A percentile compares a stretch with the other conserved stretches of the same genome.
Conservation (phyloP, 2,329 filamentous ascomycete species). For the Sclerotinia minor region DNA sequence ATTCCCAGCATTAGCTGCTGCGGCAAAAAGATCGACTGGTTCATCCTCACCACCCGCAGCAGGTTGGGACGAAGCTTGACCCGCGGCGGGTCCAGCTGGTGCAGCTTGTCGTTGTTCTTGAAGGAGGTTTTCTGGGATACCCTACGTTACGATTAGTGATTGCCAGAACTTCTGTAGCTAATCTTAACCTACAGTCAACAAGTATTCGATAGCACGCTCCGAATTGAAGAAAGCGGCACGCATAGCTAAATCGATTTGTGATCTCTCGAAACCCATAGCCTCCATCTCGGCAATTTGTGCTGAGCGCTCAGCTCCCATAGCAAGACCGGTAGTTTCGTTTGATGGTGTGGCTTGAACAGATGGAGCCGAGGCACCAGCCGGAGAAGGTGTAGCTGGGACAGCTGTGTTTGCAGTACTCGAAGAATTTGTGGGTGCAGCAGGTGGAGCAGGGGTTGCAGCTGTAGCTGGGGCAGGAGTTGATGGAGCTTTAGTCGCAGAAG, state of each 20-base stretch:
- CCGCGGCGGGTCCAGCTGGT: constrained; percentile 48
- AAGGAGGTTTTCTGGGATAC: constrained; percentile 83
- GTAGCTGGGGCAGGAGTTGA: constrained; percentile 63
- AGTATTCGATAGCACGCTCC: constrained; percentile 94
- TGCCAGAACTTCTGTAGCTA: not conserved
- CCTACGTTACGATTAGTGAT: constrained; percentile 52
- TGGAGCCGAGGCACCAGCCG: constrained; percentile 49
- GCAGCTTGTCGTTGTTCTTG: constrained; percentile 62
- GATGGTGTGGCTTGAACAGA: constrained; percentile 52
- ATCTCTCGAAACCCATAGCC: constrained; percentile 90
- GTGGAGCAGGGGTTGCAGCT: constrained; percentile 57
- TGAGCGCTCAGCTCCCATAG: constrained; percentile 79
- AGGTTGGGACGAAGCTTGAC: constrained; percentile 45
- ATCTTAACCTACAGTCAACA: constrained; percentile 68
- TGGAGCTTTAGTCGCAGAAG: constrained; percentile 57
- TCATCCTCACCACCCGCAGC: constrained; percentile 59
- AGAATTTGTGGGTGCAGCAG: constrained; percentile 63
- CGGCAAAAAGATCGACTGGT: constrained; percentile 86
- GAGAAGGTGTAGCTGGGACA: constrained; percentile 51
- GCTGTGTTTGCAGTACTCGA: constrained; percentile 51
- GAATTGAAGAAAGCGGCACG: constrained; percentile 96
- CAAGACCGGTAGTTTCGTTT: constrained; percentile 77
- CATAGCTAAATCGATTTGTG: constrained; percentile 90
- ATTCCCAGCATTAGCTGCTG: constrained; percentile 55
- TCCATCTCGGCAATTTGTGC: constrained; percentile 90